Evolutionary conservation across 2,329 filamentous ascomycete genomes (phyloP), one percentile per base, ranked within the genome.

Genomic region (Escovopsis sp.): DNA sequence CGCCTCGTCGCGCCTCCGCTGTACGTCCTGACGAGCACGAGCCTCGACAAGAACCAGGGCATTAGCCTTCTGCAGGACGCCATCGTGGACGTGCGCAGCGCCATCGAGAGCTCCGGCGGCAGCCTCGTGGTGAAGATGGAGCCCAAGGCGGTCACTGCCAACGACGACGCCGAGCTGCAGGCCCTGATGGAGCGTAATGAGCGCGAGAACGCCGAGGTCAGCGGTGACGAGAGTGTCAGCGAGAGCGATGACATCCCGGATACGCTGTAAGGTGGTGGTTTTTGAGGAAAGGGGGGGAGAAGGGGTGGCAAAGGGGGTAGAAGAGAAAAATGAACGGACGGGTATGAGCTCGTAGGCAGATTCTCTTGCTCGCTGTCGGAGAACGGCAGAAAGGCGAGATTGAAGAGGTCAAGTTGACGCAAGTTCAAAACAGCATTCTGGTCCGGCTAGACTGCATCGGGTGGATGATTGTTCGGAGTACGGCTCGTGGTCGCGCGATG

Each of bases 141-240:
- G 51, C 90, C 90, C 47, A 96, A 96, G 76, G 90, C 92, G 4
- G 90, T 98, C 42, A 98, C 90, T 2, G 92, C 96, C 70, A 92
- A 86, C 58, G 92, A 98, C 52, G 90, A 98, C 54, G 90, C 88
- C 18, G 87, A 94, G 62, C 69, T 98, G 45, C 86, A 94, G 60
- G 90, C 88, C 35, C 72, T 98, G 45, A 98, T 98, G 90, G 90
- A 96, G 71, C 94, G 96, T 78, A 79, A 83, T 46, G 90, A 94
- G 68, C 79, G 85, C 46, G 88, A 96, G 72, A 98, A 98, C 62
- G 83, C 85, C 56, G 85, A 98, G 60, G 85, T 98, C 53, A 94
- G 86, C 59, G 90, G 90, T 52, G 92, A 98, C 57, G 90, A 98
- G 69, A 90, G 87, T 57, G 71, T 85, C 59, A 93, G 84, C 55